Evolutionary conservation across 768 basidiomycete genomes (phyloP), one percentile per base, ranked within the genome.

Genomic region (Lactifluus subvellereus): DNA sequence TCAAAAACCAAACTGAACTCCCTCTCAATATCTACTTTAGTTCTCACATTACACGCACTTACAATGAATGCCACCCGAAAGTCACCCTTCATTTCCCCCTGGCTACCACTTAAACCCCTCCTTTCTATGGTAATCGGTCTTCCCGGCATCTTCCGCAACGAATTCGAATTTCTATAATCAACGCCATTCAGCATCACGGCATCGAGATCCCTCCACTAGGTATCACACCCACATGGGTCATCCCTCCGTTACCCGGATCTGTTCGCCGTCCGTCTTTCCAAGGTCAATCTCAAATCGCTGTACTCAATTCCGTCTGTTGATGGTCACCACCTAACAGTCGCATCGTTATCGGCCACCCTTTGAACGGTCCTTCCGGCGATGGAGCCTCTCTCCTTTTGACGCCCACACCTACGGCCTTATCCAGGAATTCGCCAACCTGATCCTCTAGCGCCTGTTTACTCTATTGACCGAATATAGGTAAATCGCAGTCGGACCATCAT

Each of bases 191-290:
- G 47, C 53, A 40, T 60, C 55, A 64, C 63, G 63, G 58, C 63
- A 64, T 64, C 47, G 13, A 27, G 16, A 13, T 11, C 14, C 55
- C 49, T 22, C 48, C 40, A 54, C 57, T 51, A 8, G 52, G 59
- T 64, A 56, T 64, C 63, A 64, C 63, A 55, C 35, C 63, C 63
- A 64, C 59, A 64, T 64, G 63, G 63, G 51, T 51, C 62, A 55
- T 49, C 45, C 59, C 20, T 50, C 38, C 48, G 40, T 43, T 54
- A 64, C 60, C 58, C 58, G 33, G 54, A 64, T 64, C 59, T 51
- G 40, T 64, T 59, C 47, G 27, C 53, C 43, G 42, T 20, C 62
- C 57, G 35, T 59, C 52, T 54, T 55, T 64, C 58, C 42, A 55
- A 55, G 33, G 47, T 14, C 48, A n/a, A 55, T 45, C 57, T 51